These are phyloP conservation scores for Diaporthe amygdali DNA, from an alignment of 2,329 filamentous ascomycete species.

Conservation along the genomic window DNA sequence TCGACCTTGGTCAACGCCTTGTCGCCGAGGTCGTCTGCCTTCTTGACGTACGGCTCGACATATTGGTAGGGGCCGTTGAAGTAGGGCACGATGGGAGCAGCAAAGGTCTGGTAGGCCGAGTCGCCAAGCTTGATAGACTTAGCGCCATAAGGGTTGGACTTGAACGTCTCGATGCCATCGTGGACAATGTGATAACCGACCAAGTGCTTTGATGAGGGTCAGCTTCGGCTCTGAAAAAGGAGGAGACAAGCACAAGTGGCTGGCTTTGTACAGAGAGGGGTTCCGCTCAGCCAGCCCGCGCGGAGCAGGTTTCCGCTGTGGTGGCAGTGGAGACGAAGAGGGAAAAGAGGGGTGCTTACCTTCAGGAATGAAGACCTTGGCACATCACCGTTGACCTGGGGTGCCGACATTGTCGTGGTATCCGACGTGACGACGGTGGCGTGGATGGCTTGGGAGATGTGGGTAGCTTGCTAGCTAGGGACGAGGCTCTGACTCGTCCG, in stretches of 20 bases:
- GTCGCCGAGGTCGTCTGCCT: constrained; percentile 79
- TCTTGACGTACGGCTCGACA: constrained; percentile 82
- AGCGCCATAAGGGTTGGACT: constrained; percentile 81
- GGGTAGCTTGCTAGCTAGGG: not conserved
- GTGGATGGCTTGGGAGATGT: not conserved
- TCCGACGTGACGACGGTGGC: not conserved
- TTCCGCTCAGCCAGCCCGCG: not conserved
- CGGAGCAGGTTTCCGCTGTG: not conserved
- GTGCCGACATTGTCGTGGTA: constrained; percentile 35
- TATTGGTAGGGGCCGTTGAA: constrained; percentile 80
- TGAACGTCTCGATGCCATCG: constrained; percentile 79
- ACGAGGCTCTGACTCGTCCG: constrained; percentile 11
- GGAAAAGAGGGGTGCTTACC: constrained; percentile 39
- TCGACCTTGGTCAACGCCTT: constrained; percentile 74
- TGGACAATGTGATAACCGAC: constrained; percentile 82
- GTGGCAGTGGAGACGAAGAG: not conserved
- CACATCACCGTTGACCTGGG: constrained; percentile 58
- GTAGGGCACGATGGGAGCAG: constrained; percentile 79
- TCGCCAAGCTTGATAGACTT: constrained; percentile 80
- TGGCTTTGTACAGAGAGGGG: not conserved
- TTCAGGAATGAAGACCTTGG: constrained; percentile 55
- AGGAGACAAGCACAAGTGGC: not conserved
- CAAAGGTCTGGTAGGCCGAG: constrained; percentile 76
- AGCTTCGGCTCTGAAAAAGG: not conserved
- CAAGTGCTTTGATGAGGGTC: constrained; percentile 67